phyloP scores from a whole-genome alignment of 805 yeast species.

The Starmerella powellii region DNA sequence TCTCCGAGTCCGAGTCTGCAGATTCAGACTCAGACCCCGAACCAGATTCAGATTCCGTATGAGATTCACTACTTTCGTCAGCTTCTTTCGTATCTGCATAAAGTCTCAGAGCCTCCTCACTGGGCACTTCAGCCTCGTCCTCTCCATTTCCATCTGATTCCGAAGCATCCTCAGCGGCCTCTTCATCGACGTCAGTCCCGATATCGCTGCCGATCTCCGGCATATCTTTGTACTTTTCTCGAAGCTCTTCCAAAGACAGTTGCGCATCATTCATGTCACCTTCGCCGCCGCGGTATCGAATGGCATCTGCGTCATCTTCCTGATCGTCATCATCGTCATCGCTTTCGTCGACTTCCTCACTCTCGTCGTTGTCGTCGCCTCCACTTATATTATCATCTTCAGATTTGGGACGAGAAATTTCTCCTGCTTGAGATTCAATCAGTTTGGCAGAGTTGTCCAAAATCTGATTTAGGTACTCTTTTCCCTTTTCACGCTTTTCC shows the following conservation, averaged over 20 bases:
- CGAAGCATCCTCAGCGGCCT: conserved; percentile 21
- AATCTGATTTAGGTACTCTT: conserved; percentile 76
- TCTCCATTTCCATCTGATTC: conserved; percentile 12
- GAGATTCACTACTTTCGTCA: conserved; percentile 12
- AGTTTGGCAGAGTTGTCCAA: conserved; percentile 83
- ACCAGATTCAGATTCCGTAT: conserved; percentile 19
- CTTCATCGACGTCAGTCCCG: conserved; percentile 27
- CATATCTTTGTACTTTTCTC: conserved; percentile 43
- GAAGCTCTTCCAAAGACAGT: conserved; percentile 44
- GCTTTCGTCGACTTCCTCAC: conserved; percentile 24
- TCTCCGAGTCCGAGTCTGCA: conserved; percentile 6
- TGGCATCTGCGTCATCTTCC: conserved; percentile 22
- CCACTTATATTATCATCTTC: conserved; percentile 21
- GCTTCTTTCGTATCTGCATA: conserved; percentile 24
- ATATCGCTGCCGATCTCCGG: conserved; percentile 12
- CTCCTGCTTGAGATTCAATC: conserved; percentile 66
- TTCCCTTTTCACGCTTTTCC: conserved; percentile 65
- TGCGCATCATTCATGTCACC: conserved; percentile 36
- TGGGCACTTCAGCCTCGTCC: conserved; percentile 10
- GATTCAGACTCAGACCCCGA: conserved; percentile 13
- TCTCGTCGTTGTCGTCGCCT: conserved; percentile 29
- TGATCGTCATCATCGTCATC: conserved; percentile 26
- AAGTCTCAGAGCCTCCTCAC: conserved; percentile 10
- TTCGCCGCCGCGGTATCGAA: conserved; percentile 19
- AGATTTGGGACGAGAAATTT: background rate